Percentiles rank a stretch among this genome's conserved stretches.
These are phyloP conservation scores for Zymoseptoria crescenta DNA, from an alignment of 2,329 filamentous ascomycete species.

Conservation along the genomic window DNA sequence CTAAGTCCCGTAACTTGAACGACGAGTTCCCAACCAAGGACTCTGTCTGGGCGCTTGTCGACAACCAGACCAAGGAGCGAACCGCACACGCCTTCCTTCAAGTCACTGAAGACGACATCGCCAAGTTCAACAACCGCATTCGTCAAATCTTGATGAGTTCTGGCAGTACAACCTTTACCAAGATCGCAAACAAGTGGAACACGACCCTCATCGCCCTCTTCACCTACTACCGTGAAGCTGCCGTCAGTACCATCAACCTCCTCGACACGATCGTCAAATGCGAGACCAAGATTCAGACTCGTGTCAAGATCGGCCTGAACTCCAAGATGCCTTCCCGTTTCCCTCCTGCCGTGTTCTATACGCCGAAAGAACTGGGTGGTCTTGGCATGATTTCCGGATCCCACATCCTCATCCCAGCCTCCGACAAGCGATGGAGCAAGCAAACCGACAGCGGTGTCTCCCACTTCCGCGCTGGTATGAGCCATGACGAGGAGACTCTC, in stretches of 20 bases:
- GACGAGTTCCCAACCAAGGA: conserved; percentile 97
- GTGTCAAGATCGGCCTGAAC: conserved; percentile 97
- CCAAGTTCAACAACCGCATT: conserved; percentile 98
- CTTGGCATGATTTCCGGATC: conserved; percentile 98
- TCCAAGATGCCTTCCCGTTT: conserved; percentile 99
- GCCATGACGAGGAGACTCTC: conserved; percentile 91
- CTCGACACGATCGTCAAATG: conserved; percentile 98
- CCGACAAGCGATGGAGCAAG: conserved; percentile 96
- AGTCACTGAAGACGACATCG: conserved; percentile 94
- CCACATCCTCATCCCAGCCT: conserved; percentile 93
- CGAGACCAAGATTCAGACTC: conserved; percentile 97
- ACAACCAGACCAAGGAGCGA: conserved; percentile 93
- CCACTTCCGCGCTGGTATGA: conserved; percentile 96
- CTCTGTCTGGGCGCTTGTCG: conserved; percentile 94
- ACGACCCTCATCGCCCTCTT: conserved; percentile 94
- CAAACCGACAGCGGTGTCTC: conserved; percentile 96
- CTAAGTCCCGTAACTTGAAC: conserved; percentile 88
- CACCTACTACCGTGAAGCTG: conserved; percentile 96
- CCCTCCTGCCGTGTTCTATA: conserved; percentile 97
- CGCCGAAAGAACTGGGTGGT: conserved; percentile 93
- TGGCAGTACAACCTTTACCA: conserved; percentile 97
- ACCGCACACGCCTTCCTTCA: conserved; percentile 96
- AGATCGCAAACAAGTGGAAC: conserved; percentile 99
- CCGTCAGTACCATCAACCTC: conserved; percentile 87
- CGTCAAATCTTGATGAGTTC: conserved; percentile 98